Evolutionary conservation across 2,329 filamentous ascomycete species (phyloP), one percentile per base, ranked within the genome.

Genomic region (Colletotrichum siamense): DNA sequence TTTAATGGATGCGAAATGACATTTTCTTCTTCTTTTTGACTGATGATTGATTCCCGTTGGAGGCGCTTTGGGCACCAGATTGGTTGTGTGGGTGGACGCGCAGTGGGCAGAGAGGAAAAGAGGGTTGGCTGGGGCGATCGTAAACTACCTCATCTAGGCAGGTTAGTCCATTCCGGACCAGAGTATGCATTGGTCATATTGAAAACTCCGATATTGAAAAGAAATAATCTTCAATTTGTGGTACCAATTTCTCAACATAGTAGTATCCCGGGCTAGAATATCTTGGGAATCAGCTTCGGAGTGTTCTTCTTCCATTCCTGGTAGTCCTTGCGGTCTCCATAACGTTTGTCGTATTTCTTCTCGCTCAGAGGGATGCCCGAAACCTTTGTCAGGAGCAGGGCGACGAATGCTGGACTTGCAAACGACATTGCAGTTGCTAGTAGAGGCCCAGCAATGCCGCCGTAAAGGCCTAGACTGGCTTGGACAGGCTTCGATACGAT

Each of bases 301-400:
- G 92, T 94, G 80, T 91, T 90, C 83, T 87, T 85, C 87, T 93
- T 94, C 93, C 93, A 94, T 82, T 90, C 86, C 81, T 92, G 88
- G 80, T 95, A 94, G 77, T 94, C 92, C 83, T 91, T 89, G 55
- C 91, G 86, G 77, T 92, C 86, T 0, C 92, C 92, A 80, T 91
- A 94, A 69, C 86, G 86, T 83, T 91, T 88, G 82, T 94, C 92
- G 80, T 95, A 94, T 85, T 94, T 94, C 57, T 86, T 87, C 86
- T 94, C 92, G 78, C 91, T 94, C 83, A 94, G 79, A 6, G 93
- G 92, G 30, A 94, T 87, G 8, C 93, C 92, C 72, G 89, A 88
- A 49, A 94, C 88, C 86, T 92, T 92, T 52, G 92, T 84, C 72
- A 95, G 82, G 80, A 95, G 82, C 71, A 94, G 91, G 1, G 88